Base-by-base conservation (phyloP, 139 green algal genomes). In the Eudorina sp. region DNA sequence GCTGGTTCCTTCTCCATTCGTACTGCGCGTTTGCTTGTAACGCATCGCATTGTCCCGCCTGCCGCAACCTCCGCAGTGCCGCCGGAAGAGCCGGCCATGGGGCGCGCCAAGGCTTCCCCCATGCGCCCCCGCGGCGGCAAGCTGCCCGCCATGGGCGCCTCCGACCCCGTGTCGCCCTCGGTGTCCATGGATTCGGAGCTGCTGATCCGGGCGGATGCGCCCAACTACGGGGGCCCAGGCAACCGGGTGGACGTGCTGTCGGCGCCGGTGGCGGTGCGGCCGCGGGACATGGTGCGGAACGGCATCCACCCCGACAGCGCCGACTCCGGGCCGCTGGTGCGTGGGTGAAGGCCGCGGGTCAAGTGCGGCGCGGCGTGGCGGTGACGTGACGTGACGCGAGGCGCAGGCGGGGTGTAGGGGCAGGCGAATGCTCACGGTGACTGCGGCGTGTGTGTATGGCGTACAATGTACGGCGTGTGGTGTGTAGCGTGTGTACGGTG, bases 71-170 rank as follows among this genome's bases (percentile, higher is more conserved):
- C 11, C 31, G 29, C 80, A 76, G 60, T 70, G n/a, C 80, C 80
- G 0, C 43, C 80, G 6, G 60, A 86, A 0, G 80, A 76, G 5
- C 60, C 76, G 21, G 11, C 25, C 11, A 21, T 48, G 8, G 29
- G 29, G 31, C 80, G 60, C 60, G 60, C 40, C 31, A 53, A 72
- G 43, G 60, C 60, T 43, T 76, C 60, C 16, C 80, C 80, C 80
- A 77, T 86, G 80, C 60, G 43, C 0, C 60, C 78, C 13, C 80
- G 80, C 60, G 60, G 58, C 27, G 80, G 80, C 41, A 86, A 86
- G 80, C 80, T 86, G 60, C 43, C 43, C 3, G 51, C 43, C 40
- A 86, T 86, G 60, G 80, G 80, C 58, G 29, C 34, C 38, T 38
- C 8, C 29, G 80, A 58, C 38, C 53, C 77, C 13, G 14, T 48